These are phyloP conservation scores for Clonostachys chloroleuca DNA, from an alignment of 2,329 filamentous ascomycete species.

Conservation along the genomic window DNA sequence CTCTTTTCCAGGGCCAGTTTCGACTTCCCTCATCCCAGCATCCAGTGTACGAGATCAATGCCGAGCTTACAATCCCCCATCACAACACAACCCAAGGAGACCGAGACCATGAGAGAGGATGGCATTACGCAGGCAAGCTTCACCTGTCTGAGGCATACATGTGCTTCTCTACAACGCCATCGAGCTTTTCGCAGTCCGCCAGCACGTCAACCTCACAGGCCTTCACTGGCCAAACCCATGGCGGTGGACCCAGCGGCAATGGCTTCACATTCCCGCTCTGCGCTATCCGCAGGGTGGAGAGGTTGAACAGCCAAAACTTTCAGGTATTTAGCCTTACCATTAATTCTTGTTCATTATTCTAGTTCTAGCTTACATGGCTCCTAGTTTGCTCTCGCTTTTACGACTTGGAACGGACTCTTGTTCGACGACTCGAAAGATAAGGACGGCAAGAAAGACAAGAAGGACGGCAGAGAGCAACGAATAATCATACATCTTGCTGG, in stretches of 20 bases:
- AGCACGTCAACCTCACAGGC: slow-evolving; percentile 75
- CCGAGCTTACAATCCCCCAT: slow-evolving; percentile 83
- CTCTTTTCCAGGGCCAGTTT: slow-evolving; percentile 94
- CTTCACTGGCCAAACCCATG: slow-evolving; percentile 90
- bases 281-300: slow-evolving; percentile 85
- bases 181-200: slow-evolving; percentile 78
- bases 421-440: slow-evolving; percentile 51
- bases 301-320: slow-evolving; percentile 88
- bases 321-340: slow-evolving; percentile 36
- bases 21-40: slow-evolving; percentile 89
- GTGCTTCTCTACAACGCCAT: slow-evolving; percentile 92
- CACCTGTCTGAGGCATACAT: slow-evolving; percentile 93
- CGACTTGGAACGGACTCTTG: slow-evolving; percentile 81
- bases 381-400: slow-evolving; percentile 86
- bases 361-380: neutral
- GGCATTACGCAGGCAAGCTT: slow-evolving; percentile 86
- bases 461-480: slow-evolving; percentile 62
- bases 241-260: slow-evolving; percentile 88
- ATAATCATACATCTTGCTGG: slow-evolving; percentile 90
- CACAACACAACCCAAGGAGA: slow-evolving; percentile 67
- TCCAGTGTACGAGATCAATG: slow-evolving; percentile 92
- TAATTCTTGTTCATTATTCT: neutral
- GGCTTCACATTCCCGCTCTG: slow-evolving; percentile 93
- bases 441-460: slow-evolving; percentile 31
- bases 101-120: slow-evolving; percentile 68